Percentiles rank a stretch among this genome's conserved stretches.
These are phyloP conservation scores for Flaveria bidentis DNA, from an alignment of 129 eudicot species.

Conservation along the genomic window DNA sequence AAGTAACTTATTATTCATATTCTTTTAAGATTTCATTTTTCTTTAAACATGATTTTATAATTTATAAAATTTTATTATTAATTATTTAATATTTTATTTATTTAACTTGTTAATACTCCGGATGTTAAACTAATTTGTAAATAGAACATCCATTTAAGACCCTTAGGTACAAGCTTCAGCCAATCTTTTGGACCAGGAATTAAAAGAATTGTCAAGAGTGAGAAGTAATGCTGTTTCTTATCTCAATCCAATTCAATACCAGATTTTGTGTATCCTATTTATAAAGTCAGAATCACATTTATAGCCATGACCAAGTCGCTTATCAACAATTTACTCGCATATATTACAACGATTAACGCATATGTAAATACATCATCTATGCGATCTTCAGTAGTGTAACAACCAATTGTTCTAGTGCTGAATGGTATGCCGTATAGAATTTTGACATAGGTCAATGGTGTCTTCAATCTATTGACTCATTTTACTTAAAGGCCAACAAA, in stretches of 20 bases:
- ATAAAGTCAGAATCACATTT: not conserved
- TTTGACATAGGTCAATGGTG: not conserved
- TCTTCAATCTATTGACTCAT: constrained; percentile 5
- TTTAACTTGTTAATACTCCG: no score
- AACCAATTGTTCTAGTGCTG: not conserved
- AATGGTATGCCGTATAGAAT: not conserved
- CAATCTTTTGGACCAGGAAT: not conserved
- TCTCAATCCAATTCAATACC: not conserved
- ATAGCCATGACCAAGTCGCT: not conserved
- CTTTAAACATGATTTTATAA: no score
- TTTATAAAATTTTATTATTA: no score
- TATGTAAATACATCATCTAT: not conserved
- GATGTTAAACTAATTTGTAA: no score
- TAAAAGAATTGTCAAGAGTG: constrained; percentile 11
- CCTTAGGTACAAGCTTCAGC: not conserved
- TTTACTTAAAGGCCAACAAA: not conserved
- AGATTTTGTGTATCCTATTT: not conserved
- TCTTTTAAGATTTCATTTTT: no score
- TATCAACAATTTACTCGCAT: not conserved
- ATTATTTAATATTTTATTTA: no score
- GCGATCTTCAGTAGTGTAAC: not conserved
- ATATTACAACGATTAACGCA: not conserved
- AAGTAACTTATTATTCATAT: no score
- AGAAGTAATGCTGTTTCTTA: not conserved
- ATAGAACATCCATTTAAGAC: not conserved